Evolutionary conservation across 2,329 filamentous ascomycete genomes (phyloP).

Genomic region (Colletotrichum horii): DNA sequence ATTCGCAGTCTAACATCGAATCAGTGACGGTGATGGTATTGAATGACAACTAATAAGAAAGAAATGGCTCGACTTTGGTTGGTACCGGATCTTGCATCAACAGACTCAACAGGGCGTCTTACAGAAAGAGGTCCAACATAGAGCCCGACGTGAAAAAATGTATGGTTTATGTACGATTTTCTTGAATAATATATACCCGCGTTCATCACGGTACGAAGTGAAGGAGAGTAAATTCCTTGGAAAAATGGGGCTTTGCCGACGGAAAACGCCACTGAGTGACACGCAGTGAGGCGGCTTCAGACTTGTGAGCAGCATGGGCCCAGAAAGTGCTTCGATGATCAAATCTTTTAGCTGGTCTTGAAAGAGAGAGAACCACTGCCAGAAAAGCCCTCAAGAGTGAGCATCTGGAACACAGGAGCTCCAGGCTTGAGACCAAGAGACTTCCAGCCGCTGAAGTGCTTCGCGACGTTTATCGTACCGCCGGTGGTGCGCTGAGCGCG

Average conservation of each 20-base stretch:
- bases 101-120: neutral
- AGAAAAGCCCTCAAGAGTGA: neutral
- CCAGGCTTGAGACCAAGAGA: neutral
- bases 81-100: neutral
- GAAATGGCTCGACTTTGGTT: fast-evolving
- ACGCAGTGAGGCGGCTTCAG: neutral
- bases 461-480: neutral
- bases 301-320: neutral
- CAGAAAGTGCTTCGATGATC: neutral
- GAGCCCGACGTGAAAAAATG: fast-evolving
- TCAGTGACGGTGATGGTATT: too few species aligned
- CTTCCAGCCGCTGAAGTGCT: neutral
- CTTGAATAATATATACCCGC: neutral
- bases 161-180: neutral
- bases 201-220: neutral
- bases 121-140: neutral
- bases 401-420: neutral
- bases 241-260: neutral
- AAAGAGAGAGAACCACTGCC: neutral
- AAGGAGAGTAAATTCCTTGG: neutral
- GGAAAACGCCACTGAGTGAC: neutral
- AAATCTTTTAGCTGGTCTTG: neutral
- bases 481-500: neutral
- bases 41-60: neutral
- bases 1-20: neutral